Conservation (phyloP, 352 stramenopile species). For the Stramenopiles sp. region DNA sequence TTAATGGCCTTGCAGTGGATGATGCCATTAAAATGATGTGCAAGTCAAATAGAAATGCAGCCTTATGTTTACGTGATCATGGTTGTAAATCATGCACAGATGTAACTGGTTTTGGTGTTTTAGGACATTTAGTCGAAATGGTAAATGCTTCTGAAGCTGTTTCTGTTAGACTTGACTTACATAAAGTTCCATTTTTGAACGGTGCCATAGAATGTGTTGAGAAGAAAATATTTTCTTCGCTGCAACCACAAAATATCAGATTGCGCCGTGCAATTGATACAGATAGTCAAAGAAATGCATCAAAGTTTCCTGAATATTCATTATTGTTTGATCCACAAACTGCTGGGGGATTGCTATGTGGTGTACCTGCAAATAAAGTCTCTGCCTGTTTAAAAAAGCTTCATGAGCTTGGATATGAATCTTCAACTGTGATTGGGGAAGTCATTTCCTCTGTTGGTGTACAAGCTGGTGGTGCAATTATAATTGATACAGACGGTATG, state of each 20-base stretch:
- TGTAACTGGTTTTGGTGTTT: slow-evolving; percentile 22
- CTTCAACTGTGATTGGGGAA: slow-evolving; percentile 17
- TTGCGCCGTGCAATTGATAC: slow-evolving; percentile 16
- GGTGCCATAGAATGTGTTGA: slow-evolving; percentile 12
- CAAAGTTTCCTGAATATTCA: not conserved
- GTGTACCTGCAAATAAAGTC: slow-evolving; percentile 14
- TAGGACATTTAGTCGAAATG: slow-evolving; percentile 23
- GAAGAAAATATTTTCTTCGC: slow-evolving; percentile 13
- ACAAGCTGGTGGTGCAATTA: too few species aligned
- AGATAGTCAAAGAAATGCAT: slow-evolving; percentile 12
- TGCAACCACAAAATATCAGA: slow-evolving; percentile 16
- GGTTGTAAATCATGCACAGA: slow-evolving; percentile 23
- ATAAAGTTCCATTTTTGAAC: slow-evolving; percentile 16
- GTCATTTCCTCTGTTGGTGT: too few species aligned
- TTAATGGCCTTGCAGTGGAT: slow-evolving; percentile 17
- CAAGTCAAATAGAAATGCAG: too few species aligned
- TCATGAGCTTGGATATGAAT: slow-evolving; percentile 12
- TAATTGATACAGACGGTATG: too few species aligned
- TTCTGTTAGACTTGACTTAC: slow-evolving; percentile 15
- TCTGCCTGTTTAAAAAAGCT: slow-evolving; percentile 14
- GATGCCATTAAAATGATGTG: slow-evolving; percentile 23
- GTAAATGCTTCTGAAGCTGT: slow-evolving; percentile 11
- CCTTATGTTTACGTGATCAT: too few species aligned
- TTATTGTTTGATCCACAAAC: slow-evolving; percentile 20
- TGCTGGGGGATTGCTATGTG: slow-evolving; percentile 18